These are phyloP conservation scores for Viola odorata DNA, from an alignment of 345 rosid species.

Conservation along the genomic window DNA sequence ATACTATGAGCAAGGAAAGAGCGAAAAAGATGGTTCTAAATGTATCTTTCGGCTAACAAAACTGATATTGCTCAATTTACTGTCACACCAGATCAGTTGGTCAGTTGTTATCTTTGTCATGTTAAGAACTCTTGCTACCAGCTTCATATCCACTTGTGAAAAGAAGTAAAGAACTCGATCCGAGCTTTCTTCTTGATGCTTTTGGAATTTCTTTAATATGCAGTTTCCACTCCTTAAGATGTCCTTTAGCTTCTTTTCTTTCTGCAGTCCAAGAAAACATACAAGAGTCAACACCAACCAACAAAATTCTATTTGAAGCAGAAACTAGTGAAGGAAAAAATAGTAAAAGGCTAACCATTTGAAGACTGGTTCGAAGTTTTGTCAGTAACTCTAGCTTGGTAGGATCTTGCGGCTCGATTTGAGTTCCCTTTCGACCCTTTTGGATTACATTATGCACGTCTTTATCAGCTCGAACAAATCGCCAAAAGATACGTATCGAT, in stretches of 20 bases:
- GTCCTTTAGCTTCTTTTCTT: slow-evolving; percentile 60
- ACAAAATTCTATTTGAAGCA: neutral
- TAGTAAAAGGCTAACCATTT: slow-evolving; percentile 43
- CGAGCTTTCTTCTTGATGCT: slow-evolving; percentile 34
- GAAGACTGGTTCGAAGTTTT: slow-evolving; percentile 49
- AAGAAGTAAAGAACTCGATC: slow-evolving; percentile 72
- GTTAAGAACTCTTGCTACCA: slow-evolving; percentile 75
- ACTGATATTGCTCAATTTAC: slow-evolving; percentile 52
- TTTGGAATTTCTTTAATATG: slow-evolving; percentile 43
- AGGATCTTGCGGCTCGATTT: slow-evolving; percentile 55
- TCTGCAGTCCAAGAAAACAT: slow-evolving; percentile 32
- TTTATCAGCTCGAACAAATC: slow-evolving; percentile 73
- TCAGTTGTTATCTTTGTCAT: slow-evolving; percentile 73
- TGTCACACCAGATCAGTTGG: slow-evolving; percentile 73
- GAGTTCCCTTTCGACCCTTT: slow-evolving; percentile 42
- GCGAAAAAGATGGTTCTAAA: slow-evolving; percentile 71
- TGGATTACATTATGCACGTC: slow-evolving; percentile 31
- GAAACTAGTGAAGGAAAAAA: neutral
- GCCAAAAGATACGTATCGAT: slow-evolving; percentile 85
- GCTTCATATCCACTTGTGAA: slow-evolving; percentile 84
- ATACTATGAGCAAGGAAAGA: slow-evolving; percentile 54
- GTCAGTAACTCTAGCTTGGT: slow-evolving; percentile 40
- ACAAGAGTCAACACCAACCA: neutral
- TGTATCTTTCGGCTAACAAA: slow-evolving; percentile 61
- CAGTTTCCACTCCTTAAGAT: slow-evolving; percentile 47